Percentiles rank a stretch among this genome's conserved stretches.
Conservation (phyloP, 2,329 filamentous ascomycete species). For the Fusarium falciforme region DNA sequence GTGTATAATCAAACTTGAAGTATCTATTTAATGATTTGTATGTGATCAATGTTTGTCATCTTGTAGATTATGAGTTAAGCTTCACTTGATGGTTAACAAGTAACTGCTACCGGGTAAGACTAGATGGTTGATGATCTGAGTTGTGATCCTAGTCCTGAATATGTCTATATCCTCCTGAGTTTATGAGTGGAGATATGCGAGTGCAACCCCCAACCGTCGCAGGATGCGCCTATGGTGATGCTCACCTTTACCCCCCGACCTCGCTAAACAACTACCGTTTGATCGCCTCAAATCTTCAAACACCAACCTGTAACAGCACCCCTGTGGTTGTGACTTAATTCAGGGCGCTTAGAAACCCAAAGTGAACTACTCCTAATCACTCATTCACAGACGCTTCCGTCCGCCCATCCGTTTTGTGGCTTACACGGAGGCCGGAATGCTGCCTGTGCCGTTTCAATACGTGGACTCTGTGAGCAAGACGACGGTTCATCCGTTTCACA, state of each 20-base stretch:
- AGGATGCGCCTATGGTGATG: background rate
- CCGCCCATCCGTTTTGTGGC: background rate
- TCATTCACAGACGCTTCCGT: background rate
- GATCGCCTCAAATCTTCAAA: conserved; percentile 1
- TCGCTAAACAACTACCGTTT: conserved; percentile 3
- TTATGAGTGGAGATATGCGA: background rate
- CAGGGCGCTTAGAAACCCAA: background rate
- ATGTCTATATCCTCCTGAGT: background rate
- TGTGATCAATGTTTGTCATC: background rate
- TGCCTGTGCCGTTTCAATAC: conserved; percentile 15
- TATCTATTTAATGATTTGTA: background rate
- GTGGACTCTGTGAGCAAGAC: background rate
- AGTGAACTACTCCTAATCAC: background rate
- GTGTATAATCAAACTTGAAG: background rate
- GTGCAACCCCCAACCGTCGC: background rate
- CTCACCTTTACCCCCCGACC: background rate
- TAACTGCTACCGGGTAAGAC: background rate
- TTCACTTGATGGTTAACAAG: background rate
- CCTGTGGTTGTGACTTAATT: background rate
- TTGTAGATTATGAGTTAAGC: background rate
- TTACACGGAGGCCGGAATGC: background rate
- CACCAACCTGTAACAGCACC: conserved; percentile 5
- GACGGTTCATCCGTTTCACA: conserved; percentile 25
- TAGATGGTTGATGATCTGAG: background rate
- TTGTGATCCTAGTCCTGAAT: background rate